Base-by-base conservation (phyloP, 768 basidiomycete genomes). In the Boletus tylopilopsis region DNA sequence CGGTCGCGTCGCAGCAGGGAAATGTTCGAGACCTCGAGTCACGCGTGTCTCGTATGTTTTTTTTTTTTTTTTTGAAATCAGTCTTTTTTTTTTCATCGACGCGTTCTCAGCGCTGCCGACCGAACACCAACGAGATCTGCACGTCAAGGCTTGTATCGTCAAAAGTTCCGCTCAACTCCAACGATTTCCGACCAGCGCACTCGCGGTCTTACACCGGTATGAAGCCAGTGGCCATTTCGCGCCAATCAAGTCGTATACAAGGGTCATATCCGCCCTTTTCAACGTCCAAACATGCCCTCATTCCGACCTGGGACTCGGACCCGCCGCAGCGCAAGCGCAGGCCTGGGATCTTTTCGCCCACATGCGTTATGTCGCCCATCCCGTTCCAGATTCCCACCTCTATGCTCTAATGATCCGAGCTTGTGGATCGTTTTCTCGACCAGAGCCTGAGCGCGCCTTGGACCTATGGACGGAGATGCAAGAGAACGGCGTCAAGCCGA, bases 401-500 rank as follows among this genome's bases (percentile, higher is more conserved):
- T 98, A 92, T 69, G 78, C 83, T 0, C 64, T 80, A 30, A 96
- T 99, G 93, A 92, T 99, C 57, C 77, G 79, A 5, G 87, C 91
- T 0, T 97, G 94, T 54, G 86, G 86, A 1, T 71, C 61, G 16
- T 74, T 76, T 5, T 72, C 77, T 5, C 71, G 72, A 21, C 82
- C 87, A 1, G 87, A 94, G 56, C 90, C 93, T 0, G 92, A 96
- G 63, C 84, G 90, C 36, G 96, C 95, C 0, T 73, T 95, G 50
- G 96, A 99, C 63, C 74, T 98, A 1, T 96, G 89, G 81, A 83
- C 79, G 22, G 95, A 98, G 66, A 93, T 98, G 92, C 89, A 87
- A 2, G 89, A 92, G 59, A 77, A 78, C 25, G 56, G 72, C 3
- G 67, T 93, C 13, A 53, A 68, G 11, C 92, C 94, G 0, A 83